Evolutionary conservation across 208 protist species (phyloP).

Genomic region (Leishmania martiniquensis): DNA sequence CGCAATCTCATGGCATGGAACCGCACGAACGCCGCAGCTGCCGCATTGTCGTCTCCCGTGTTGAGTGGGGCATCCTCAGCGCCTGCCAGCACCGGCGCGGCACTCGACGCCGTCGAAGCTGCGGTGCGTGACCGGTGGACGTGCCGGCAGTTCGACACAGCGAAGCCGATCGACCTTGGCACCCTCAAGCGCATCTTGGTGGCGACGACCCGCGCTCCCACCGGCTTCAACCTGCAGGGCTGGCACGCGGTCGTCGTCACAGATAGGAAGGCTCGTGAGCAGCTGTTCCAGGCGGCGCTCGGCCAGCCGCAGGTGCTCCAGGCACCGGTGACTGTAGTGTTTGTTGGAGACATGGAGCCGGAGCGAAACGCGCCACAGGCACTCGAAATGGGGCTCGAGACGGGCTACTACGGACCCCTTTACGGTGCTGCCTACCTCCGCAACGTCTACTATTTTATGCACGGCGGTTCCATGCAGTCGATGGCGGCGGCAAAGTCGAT

Average conservation of each 20-base stretch:
- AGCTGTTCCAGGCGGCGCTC: constrained; percentile 59
- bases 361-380: constrained; percentile 64
- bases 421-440: constrained; percentile 64
- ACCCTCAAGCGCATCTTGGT: constrained; percentile 53
- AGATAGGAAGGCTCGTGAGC: constrained; percentile 32
- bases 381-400: constrained; percentile 68
- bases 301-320: constrained; percentile 72
- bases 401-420: constrained; percentile 45
- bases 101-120: constrained; percentile 27
- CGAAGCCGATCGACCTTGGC: constrained; percentile 36
- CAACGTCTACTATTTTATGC: constrained; percentile 75
- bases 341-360: constrained; percentile 72
- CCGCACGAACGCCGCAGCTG: constrained; percentile 35
- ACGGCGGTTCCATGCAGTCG: constrained; percentile 57
- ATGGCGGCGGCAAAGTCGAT: constrained; percentile 60
- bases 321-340: constrained; percentile 74
- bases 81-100: not conserved
- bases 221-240: constrained; percentile 85
- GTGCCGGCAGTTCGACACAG: constrained; percentile 62
- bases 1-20: constrained; percentile 47
- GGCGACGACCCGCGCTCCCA: constrained; percentile 64
- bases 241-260: constrained; percentile 88
- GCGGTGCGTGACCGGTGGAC: constrained; percentile 50
- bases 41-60: not conserved
- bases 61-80: not conserved